phyloP scores from a whole-genome alignment of 2,329 filamentous ascomycete species.

The Colletotrichum spaethianum region DNA sequence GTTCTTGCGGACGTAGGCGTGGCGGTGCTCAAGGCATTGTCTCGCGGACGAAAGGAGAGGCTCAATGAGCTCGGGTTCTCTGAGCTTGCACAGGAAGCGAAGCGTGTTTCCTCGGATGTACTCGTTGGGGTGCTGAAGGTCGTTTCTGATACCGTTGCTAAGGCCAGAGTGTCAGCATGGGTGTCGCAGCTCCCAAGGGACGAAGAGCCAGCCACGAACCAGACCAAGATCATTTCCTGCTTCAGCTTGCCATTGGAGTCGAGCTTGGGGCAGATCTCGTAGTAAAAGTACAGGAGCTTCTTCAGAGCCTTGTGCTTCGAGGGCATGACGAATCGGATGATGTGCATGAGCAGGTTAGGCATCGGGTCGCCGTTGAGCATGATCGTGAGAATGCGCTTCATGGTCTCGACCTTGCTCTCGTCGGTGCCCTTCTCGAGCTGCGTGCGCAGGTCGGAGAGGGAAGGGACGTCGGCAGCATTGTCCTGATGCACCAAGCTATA shows the following conservation, averaged over 20 bases:
- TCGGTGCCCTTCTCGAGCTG: conserved; percentile 95
- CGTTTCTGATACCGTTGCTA: conserved; percentile 98
- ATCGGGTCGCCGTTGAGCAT: conserved; percentile 99
- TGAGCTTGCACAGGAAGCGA: conserved; percentile 95
- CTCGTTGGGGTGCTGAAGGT: conserved; percentile 97
- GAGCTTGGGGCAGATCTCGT: conserved; percentile 97
- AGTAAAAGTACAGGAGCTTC: conserved; percentile 99
- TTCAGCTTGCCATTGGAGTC: conserved; percentile 94
- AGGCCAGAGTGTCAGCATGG: conserved; percentile 35
- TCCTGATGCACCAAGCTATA: conserved; percentile 99
- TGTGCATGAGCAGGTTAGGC: conserved; percentile 97
- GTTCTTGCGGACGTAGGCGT: conserved; percentile 98
- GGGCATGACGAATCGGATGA: conserved; percentile 99
- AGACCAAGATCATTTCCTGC: conserved; percentile 99
- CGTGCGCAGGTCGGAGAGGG: conserved; percentile 90
- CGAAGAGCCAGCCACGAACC: conserved; percentile 68
- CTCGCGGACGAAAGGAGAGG: conserved; percentile 93
- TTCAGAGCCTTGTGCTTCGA: conserved; percentile 97
- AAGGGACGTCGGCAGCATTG: conserved; percentile 93
- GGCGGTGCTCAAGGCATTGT: conserved; percentile 93
- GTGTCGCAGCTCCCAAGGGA: conserved; percentile 7
- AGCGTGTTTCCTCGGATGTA: conserved; percentile 99
- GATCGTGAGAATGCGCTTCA: conserved; percentile 95
- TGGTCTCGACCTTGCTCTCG: conserved; percentile 93
- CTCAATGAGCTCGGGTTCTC: conserved; percentile 95